Percentiles rank a stretch among this genome's conserved stretches.
phyloP scores from a whole-genome alignment of 805 yeast genomes.

The Pichia sporocuriosa region DNA sequence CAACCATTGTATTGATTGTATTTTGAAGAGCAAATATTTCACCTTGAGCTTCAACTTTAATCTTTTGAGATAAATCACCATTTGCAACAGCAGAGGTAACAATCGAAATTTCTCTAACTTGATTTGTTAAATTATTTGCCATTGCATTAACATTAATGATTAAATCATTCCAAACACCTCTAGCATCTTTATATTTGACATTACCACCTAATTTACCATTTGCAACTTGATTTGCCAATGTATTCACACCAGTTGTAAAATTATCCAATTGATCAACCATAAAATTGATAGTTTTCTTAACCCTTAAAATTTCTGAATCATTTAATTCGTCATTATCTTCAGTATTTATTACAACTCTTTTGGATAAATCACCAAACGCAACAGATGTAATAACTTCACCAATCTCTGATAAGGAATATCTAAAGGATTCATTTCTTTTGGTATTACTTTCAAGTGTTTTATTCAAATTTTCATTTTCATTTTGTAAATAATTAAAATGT shows the following conservation, averaged over 20 bases:
- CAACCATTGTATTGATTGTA: slow-evolving; percentile 86
- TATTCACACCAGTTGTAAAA: slow-evolving; percentile 74
- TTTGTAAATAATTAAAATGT: slow-evolving; percentile 10
- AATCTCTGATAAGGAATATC: slow-evolving; percentile 66
- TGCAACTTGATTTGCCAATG: slow-evolving; percentile 85
- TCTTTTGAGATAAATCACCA: slow-evolving; percentile 77
- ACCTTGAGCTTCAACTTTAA: slow-evolving; percentile 88
- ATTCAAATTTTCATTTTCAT: slow-evolving; percentile 15
- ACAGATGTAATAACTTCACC: slow-evolving; percentile 85
- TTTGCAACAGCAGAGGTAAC: slow-evolving; percentile 85
- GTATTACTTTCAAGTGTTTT: slow-evolving; percentile 16
- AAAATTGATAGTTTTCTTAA: slow-evolving; percentile 73
- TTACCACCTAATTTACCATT: slow-evolving; percentile 89
- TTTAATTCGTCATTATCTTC: slow-evolving; percentile 33
- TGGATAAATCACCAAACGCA: slow-evolving; percentile 81
- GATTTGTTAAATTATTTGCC: slow-evolving; percentile 83
- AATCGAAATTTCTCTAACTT: slow-evolving; percentile 83
- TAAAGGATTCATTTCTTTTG: slow-evolving; percentile 61
- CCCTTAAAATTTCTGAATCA: slow-evolving; percentile 74
- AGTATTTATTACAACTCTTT: slow-evolving; percentile 65
- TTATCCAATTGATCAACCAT: slow-evolving; percentile 86
- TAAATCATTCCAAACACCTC: slow-evolving; percentile 81
- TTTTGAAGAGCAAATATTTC: slow-evolving; percentile 79
- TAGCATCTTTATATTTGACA: slow-evolving; percentile 77
- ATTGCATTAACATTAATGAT: slow-evolving; percentile 81